Base-by-base conservation (phyloP, 2,329 filamentous ascomycete species). In the Cadophora malorum region DNA sequence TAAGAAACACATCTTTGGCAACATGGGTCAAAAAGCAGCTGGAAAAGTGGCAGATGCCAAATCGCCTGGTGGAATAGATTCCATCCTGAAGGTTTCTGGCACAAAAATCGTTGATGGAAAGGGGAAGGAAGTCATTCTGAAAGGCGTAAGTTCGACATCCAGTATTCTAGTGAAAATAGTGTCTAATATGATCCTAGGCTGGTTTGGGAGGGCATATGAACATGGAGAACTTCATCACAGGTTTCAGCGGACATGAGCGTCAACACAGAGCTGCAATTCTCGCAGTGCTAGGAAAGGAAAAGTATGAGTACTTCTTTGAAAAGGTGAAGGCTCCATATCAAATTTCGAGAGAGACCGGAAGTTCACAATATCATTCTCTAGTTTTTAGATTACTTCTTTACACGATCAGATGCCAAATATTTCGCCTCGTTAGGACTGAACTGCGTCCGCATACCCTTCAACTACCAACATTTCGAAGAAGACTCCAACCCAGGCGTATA, bases 171-270 rank as follows among this genome's bases (percentile, higher is more conserved):
- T 28, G 5, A 28, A 5, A 3, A 28, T 28, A 28, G 41, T 45
- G 16, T 56, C 31, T 70, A 56, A 64, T 23, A 25, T 16, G 28
- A 3, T 38, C 9, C 35, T 82, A 84, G 63, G 79, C 83, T 41
- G 82, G 74, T 47, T 65, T 75, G 38, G 75, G 77, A 35, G 76
- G 75, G 38, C 73, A 74, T 66, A 73, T 75, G 67, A 76, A 76
- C 31, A 86, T 86, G 83, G 85, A 87, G 76, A 88, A 88, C 75
- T 88, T 88, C 79, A 88, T 89, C 72, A 87, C 84, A 1, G 87
- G 87, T 16, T 88, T 84, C 66, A 79, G 85, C 14, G 86, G 85
- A 21, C 84, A 86, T 62, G 87, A 89, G 73, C 80, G 80, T 21
- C 81, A 88, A 69, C 83, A 86, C 67, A 83, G 86, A 1, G 80